phyloP scores from a whole-genome alignment of 495 filamentous ascomycete species.

The Trichoderma gamsii region DNA sequence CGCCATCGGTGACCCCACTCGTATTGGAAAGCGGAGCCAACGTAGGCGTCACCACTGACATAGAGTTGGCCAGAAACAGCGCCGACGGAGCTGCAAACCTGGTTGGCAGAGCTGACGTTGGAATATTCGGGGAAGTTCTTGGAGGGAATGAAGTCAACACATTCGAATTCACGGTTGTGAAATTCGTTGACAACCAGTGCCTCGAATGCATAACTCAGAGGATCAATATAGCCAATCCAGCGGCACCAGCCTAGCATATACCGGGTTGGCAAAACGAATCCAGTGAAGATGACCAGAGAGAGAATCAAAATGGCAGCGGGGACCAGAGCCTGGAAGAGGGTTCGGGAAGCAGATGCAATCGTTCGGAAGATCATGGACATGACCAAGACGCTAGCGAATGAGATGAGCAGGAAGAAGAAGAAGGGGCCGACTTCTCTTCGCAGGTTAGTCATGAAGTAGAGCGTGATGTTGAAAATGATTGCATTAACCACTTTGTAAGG shows the following conservation, averaged over 20 bases:
- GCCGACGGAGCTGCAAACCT: conserved; percentile 59
- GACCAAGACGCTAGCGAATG: conserved; percentile 56
- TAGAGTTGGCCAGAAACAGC: conserved; percentile 48
- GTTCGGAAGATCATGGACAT: conserved; percentile 83
- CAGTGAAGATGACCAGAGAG: conserved; percentile 79
- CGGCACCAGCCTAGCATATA: conserved; percentile 80
- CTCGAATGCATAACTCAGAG: conserved; percentile 83
- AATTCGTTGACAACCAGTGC: conserved; percentile 90
- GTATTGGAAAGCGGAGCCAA: conserved; percentile 56
- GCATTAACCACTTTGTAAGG: conserved; percentile 57
- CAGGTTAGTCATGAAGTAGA: conserved; percentile 86
- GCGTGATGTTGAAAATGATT: conserved; percentile 56
- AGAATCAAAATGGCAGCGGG: conserved; percentile 79
- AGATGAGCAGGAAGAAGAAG: conserved; percentile 72
- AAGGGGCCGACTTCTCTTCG: conserved; percentile 73
- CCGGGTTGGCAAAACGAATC: conserved; percentile 72
- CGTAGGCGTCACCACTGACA: conserved; percentile 62
- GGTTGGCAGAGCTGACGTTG: conserved; percentile 32
- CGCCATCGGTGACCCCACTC: conserved; percentile 62
- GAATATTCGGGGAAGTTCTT: conserved; percentile 41
- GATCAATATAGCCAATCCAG: conserved; percentile 85
- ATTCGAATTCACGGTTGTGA: conserved; percentile 55
- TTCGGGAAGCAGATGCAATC: conserved; percentile 72
- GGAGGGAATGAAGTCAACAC: conserved; percentile 53
- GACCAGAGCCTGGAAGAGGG: conserved; percentile 76